Evolutionary conservation across 2,329 filamentous ascomycete species (phyloP), one percentile per base, ranked within the genome.

Genomic region (Aurifilum marmelostoma): DNA sequence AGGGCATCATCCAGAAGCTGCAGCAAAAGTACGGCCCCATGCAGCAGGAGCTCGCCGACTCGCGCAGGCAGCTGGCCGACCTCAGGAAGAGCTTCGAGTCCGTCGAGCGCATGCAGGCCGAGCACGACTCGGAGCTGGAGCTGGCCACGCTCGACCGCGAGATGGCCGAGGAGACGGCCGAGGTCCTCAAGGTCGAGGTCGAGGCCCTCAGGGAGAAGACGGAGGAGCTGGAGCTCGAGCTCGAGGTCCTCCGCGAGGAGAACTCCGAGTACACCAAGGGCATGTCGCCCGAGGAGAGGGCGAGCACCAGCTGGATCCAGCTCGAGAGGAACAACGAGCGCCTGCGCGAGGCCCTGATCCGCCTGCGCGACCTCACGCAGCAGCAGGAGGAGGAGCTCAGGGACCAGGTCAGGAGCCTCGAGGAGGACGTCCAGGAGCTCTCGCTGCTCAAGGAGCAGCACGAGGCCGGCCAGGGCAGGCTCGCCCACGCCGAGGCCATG

Each of bases 111-210:
- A 83, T 91, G 66, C 91, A 96, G 76, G 91, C 92, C 9, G 94
- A 97, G 73, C 90, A 97, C 78, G 96, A 98, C 39, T 87, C 90
- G 3, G 88, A 92, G 8, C 82, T 97, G 75, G 96, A 99, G 80
- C 88, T 96, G 79, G 93, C 94, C 8, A 91, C 92, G 0, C 83
- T 99, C 34, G 96, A 99, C 77, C 89, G 93, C 59, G 95, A 99
- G 79, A 97, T 98, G 92, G 96, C 96, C 0, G 94, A 99, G 79
- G 95, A 97, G 79, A 93, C 90, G 58, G 91, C 92, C 0, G 96
- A 98, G 73, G 89, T 91, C 24, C 84, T 91, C 64, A 96, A 94
- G 77, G 86, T 88, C 1, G 94, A 99, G 76, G 82, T 97, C 32
- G 92, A 97, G 50, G 86, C 88, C 2, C 79, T 97, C 66, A 92